Evolutionary conservation across 352 stramenopile genomes (phyloP).

Genomic region (Blastocystis sp.): DNA sequence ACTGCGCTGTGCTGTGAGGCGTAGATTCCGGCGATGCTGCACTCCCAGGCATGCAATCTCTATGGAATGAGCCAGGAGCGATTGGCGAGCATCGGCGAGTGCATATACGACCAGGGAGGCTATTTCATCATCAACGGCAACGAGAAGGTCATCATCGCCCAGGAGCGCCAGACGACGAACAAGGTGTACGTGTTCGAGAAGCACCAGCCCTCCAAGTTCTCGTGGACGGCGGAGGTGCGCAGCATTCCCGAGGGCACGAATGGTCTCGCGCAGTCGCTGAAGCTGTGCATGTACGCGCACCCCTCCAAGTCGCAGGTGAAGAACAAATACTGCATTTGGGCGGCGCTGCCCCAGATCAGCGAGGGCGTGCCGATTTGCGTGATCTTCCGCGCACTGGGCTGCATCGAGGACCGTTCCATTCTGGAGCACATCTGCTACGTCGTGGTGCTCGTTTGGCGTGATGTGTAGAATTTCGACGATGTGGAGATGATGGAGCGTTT

Average conservation of each 20-base stretch:
- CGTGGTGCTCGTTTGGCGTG: not conserved
- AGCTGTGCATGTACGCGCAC: constrained; percentile 59
- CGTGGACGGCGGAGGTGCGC: constrained; percentile 79
- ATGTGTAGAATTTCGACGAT: constrained; percentile 92
- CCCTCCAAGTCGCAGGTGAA: constrained; percentile 57
- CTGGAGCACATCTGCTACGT: constrained; percentile 96
- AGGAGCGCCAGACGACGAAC: constrained; percentile 99
- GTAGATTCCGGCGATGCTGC: constrained; percentile 89
- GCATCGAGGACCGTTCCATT: constrained; percentile 94
- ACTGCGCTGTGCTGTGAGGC: constrained; percentile 28
- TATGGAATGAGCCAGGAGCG: constrained; percentile 90
- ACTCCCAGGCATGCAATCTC: constrained; percentile 88
- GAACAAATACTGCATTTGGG: constrained; percentile 73
- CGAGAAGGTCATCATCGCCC: constrained; percentile 97
- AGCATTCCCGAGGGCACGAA: constrained; percentile 43
- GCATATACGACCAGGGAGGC: constrained; percentile 98
- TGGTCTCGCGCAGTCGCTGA: constrained; percentile 21
- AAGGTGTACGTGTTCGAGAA: constrained; percentile 99
- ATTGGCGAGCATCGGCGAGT: constrained; percentile 93
- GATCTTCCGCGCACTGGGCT: constrained; percentile 96
- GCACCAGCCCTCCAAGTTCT: constrained; percentile 93
- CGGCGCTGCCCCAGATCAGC: constrained; percentile 32
- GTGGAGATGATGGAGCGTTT: constrained; percentile 98
- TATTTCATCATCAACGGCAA: constrained; percentile 99
- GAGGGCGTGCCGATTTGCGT: constrained; percentile 90